A percentile compares a stretch with the other conserved stretches of the same genome.
Conservation (phyloP, 495 filamentous ascomycete genomes). For the Podospora didyma region DNA sequence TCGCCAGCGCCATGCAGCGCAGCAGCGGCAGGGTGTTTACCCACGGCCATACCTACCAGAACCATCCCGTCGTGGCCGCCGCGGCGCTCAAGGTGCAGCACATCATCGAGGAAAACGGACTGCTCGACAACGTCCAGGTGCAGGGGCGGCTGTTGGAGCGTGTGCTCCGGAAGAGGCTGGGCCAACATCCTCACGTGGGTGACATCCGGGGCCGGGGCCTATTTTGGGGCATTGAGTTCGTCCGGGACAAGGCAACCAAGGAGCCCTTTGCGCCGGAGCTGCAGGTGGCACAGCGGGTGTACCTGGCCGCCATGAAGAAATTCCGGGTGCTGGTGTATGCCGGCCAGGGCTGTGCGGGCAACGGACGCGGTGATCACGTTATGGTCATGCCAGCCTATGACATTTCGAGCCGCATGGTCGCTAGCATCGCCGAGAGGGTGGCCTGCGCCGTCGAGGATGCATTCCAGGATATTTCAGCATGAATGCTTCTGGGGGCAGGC, state of each 20-base stretch:
- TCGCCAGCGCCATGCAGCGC: constrained; percentile 47
- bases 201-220: constrained; percentile 60
- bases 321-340: constrained; percentile 65
- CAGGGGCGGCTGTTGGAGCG: constrained; percentile 48
- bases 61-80: constrained; percentile 55
- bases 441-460: constrained; percentile 14
- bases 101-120: constrained; percentile 46
- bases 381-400: constrained; percentile 49
- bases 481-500: background rate
- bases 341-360: constrained; percentile 61
- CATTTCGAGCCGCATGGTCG: constrained; percentile 8
- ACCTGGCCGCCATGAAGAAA: constrained; percentile 44
- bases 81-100: constrained; percentile 52
- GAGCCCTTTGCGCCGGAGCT: constrained; percentile 41
- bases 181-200: constrained; percentile 51
- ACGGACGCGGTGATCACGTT: constrained; percentile 64
- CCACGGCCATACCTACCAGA: constrained; percentile 58
- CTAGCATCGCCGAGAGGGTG: constrained; percentile 15
- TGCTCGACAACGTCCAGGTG: constrained; percentile 44
- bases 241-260: constrained; percentile 47
- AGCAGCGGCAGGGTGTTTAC: constrained; percentile 40
- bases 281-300: constrained; percentile 42
- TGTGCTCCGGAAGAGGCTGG: constrained; percentile 39
- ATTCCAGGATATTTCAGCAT: too few relatives aligned
- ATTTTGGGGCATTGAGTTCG: constrained; percentile 60